Conservation (phyloP, 306 rosid genomes). For the Trifolium subterraneum region DNA sequence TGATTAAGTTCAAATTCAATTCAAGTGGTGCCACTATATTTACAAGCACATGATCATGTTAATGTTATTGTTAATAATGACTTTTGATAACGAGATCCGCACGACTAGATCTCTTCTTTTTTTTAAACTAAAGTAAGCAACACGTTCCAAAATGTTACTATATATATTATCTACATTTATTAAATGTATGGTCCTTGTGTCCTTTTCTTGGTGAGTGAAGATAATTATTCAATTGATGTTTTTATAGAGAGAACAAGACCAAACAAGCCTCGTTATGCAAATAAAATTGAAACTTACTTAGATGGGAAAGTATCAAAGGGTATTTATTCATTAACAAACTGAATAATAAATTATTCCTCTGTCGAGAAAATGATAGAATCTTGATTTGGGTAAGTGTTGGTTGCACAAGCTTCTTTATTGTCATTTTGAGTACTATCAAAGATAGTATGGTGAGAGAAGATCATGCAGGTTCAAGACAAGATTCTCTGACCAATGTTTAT, state of each 20-base stretch:
- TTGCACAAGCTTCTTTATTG: slow-evolving; percentile 5
- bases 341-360: slow-evolving; percentile 41
- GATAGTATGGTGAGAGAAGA: slow-evolving; percentile 15
- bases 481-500: background rate
- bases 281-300: slow-evolving; percentile 40
- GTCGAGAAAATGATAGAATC: slow-evolving; percentile 42
- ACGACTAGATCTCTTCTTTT: background rate
- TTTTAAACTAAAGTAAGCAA: slow-evolving; percentile 2
- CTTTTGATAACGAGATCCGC: slow-evolving; percentile 16
- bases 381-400: slow-evolving; percentile 9
- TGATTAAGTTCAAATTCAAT: slow-evolving; percentile 31
- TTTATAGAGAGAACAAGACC: slow-evolving; percentile 34
- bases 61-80: background rate
- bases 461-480: background rate
- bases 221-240: slow-evolving; percentile 20
- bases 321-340: slow-evolving; percentile 29
- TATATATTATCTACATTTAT: slow-evolving; percentile 17
- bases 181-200: slow-evolving; percentile 36
- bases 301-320: slow-evolving; percentile 35
- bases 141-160: background rate
- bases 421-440: slow-evolving; percentile 19
- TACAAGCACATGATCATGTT: slow-evolving; percentile 37
- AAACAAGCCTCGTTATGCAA: slow-evolving; percentile 10
- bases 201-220: slow-evolving; percentile 35
- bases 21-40: slow-evolving; percentile 38